Base-by-base conservation (phyloP, 2,329 filamentous ascomycete genomes). In the Cordyceps javanica region DNA sequence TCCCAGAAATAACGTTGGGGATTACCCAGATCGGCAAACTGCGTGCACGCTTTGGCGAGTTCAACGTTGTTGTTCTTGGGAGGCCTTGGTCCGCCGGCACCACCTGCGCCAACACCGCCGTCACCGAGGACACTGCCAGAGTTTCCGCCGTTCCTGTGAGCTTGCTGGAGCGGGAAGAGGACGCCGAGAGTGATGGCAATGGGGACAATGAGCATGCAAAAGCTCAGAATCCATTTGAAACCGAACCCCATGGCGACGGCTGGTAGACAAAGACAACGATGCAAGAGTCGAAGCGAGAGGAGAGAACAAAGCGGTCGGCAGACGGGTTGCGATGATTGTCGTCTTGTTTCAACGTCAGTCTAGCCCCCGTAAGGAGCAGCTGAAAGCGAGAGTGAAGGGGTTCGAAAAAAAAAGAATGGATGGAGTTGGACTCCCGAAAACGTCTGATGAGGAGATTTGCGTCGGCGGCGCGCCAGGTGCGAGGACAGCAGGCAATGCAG, bases 121-220 rank as follows among this genome's bases (percentile, higher is more conserved):
- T 66, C 60, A 32, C 71, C 68, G 32, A 67, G 67, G 65, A 80
- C 80, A 28, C 80, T 67, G n/a, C 75, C 75, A 34, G 68, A 60
- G 56, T 76, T 69, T 36, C 78, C 78, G 2, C 65, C 69, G 9
- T 76, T 70, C 32, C 68, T 63, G 41, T 76, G 73, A 46, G 73
- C 68, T n/a, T 70, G 69, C 59, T 82, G 74, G 36, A 82, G 65
- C 10, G 77, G 78, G 36, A 82, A 67, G 25, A 82, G 67, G 44
- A 81, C 68, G 49, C 77, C 79, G 30, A 81, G 62, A 10, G 77
- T 79, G 56, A 74, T 71, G 58, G 73, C 78, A 58, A 81, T 73
- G 39, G 76, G 80, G 59, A 82, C 68, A 61, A 74, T 74, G 60
- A 82, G 63, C 51, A 82, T 72, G 63, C 70, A 71, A 55, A 76